Conservation (phyloP, 371 early-diverging fungal genomes). For the Circinella minor region DNA sequence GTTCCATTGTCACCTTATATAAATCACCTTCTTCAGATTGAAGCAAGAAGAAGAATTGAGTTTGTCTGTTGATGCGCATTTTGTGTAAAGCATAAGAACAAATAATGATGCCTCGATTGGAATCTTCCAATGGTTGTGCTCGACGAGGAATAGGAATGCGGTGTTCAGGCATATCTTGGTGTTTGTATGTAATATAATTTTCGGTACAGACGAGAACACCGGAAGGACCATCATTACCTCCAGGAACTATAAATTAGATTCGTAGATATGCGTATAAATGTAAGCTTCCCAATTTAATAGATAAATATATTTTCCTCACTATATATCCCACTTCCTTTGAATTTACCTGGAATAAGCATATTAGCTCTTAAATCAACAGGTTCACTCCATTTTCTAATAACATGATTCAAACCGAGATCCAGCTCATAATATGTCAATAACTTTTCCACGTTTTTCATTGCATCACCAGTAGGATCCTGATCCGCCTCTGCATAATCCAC, state of each 20-base stretch:
- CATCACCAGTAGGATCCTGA: constrained; percentile 81
- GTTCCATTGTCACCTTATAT: constrained; percentile 92
- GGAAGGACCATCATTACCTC: constrained; percentile 94
- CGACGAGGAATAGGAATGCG: constrained; percentile 89
- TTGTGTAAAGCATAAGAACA: constrained; percentile 87
- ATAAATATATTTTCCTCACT: neutral
- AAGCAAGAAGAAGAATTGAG: constrained; percentile 86
- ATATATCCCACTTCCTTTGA: neutral
- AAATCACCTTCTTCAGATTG: constrained; percentile 96
- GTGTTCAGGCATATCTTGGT: constrained; percentile 71
- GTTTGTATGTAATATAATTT: constrained; percentile 86
- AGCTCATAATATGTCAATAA: constrained; percentile 94
- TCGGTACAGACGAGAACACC: constrained; percentile 97
- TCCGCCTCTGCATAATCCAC: constrained; percentile 87
- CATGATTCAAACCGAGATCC: constrained; percentile 98
- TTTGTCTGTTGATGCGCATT: constrained; percentile 83
- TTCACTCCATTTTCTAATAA: constrained; percentile 93
- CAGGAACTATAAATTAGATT: constrained; percentile 66
- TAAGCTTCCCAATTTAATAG: too few species aligned
- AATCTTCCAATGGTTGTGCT: constrained; percentile 70
- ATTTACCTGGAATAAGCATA: constrained; percentile 77
- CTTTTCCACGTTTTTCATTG: constrained; percentile 77
- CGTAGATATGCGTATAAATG: neutral
- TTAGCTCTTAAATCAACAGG: constrained; percentile 81
- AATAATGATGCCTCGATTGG: constrained; percentile 75